Evolutionary conservation across 225 moss, liverwort and hornwort species (phyloP).

Genomic region (Marchantia polymorpha): DNA sequence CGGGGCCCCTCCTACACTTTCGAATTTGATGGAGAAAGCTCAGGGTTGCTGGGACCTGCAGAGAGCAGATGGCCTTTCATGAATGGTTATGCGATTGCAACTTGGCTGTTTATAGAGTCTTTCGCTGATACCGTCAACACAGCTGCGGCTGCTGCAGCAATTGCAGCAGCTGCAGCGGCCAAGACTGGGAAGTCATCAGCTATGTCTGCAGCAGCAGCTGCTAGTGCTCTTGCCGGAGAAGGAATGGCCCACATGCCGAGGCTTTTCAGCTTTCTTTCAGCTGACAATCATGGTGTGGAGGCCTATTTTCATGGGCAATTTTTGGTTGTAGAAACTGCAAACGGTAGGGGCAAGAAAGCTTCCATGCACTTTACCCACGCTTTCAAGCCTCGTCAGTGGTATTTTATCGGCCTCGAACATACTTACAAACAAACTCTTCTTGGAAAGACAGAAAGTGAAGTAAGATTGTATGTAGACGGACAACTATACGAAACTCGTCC

Average conservation of each 20-base stretch:
- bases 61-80: slow-evolving; percentile 96
- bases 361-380: slow-evolving; percentile 95
- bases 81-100: slow-evolving; percentile 88
- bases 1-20: slow-evolving; percentile 90
- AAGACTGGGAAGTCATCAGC: slow-evolving; percentile 86
- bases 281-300: slow-evolving; percentile 95
- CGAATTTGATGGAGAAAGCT: slow-evolving; percentile 96
- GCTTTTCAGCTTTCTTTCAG: slow-evolving; percentile 94
- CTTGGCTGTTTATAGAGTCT: slow-evolving; percentile 97
- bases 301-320: slow-evolving; percentile 98
- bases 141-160: slow-evolving; percentile 92
- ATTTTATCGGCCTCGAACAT: slow-evolving; percentile 96
- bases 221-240: slow-evolving; percentile 94
- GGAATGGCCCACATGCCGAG: slow-evolving; percentile 99
- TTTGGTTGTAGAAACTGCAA: slow-evolving; percentile 86
- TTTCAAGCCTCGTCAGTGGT: slow-evolving; percentile 92
- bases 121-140: slow-evolving; percentile 97
- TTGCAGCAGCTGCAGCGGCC: slow-evolving; percentile 91
- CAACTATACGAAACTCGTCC: slow-evolving; percentile 90
- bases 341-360: slow-evolving; percentile 80
- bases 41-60: slow-evolving; percentile 94
- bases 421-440: slow-evolving; percentile 80
- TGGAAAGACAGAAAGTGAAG: slow-evolving; percentile 89
- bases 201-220: slow-evolving; percentile 98
- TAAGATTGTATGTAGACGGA: slow-evolving; percentile 88